Conservation (phyloP, 805 yeast species). For the Clavispora phyllophila region DNA sequence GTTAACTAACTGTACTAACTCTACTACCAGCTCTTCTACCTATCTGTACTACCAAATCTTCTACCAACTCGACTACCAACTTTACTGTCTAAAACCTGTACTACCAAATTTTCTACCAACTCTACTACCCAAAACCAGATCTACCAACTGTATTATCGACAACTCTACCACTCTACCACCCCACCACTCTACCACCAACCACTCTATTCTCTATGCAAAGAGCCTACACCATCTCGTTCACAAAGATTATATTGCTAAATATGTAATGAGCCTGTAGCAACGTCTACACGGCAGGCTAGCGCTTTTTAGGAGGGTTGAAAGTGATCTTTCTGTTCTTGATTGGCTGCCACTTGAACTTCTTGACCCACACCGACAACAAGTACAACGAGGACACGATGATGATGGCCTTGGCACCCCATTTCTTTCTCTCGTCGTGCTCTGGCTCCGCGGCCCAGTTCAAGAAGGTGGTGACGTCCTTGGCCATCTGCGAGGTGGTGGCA, state of each 20-base stretch:
- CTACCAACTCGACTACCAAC: no score
- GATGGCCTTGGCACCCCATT: constrained; percentile 89
- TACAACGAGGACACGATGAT: constrained; percentile 73
- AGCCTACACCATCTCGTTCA: background rate
- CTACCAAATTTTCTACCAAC: no score
- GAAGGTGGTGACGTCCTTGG: constrained; percentile 94
- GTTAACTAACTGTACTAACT: no score
- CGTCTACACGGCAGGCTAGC: constrained; percentile 1
- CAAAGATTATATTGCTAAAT: background rate
- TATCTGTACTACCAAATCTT: no score
- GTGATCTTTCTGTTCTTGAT: constrained; percentile 91
- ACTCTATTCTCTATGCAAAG: no score
- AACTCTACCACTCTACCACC: no score
- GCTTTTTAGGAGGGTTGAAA: constrained; percentile 85
- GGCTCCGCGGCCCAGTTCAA: constrained; percentile 98
- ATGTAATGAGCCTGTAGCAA: background rate
- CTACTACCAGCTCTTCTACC: no score
- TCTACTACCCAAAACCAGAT: no score
- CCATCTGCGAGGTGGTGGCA: constrained; percentile 98
- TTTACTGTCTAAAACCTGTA: no score
- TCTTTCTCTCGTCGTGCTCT: constrained; percentile 97
- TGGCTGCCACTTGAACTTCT: constrained; percentile 97
- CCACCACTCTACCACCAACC: no score
- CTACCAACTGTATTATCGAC: no score
- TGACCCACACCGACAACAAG: constrained; percentile 82